Conservation (phyloP, 176 grass and related monocot genomes). For the Eragrostis curvula region DNA sequence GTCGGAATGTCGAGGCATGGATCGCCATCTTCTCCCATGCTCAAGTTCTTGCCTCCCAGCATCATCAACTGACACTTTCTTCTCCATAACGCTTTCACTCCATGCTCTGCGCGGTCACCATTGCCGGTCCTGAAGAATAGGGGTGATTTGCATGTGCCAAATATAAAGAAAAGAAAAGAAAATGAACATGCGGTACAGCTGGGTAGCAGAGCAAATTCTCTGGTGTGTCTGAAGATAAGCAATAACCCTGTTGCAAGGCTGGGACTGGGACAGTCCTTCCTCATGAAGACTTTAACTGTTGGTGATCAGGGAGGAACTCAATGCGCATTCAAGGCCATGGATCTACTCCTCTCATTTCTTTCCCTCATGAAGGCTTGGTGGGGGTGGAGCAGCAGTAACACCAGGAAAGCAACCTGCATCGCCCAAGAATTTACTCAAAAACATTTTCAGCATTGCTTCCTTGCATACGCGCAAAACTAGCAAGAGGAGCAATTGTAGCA, state of each 20-base stretch:
- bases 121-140: not conserved
- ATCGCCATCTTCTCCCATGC: not conserved
- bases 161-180: not conserved
- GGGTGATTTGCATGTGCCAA: not conserved
- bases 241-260: not conserved
- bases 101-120: not conserved
- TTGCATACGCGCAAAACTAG: too few relatives aligned
- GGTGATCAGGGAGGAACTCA: constrained; percentile 20
- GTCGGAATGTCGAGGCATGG: constrained; percentile 4
- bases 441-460: too few relatives aligned
- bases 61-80: not conserved
- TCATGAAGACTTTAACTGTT: constrained; percentile 37
- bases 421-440: too few relatives aligned
- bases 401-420: not conserved
- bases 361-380: not conserved
- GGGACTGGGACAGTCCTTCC: constrained; percentile 3
- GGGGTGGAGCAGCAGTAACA: not conserved
- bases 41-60: not conserved
- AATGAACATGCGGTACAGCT: not conserved
- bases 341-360: constrained; percentile 16
- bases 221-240: not conserved
- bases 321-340: constrained; percentile 49
- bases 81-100: not conserved
- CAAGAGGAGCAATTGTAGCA: not conserved
- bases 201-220: constrained; percentile 1